A percentile compares a stretch with the other conserved stretches of the same genome.
Conservation (phyloP, 1,284 basidiomycete genomes). For the Cystobasidiaceae sp. region DNA sequence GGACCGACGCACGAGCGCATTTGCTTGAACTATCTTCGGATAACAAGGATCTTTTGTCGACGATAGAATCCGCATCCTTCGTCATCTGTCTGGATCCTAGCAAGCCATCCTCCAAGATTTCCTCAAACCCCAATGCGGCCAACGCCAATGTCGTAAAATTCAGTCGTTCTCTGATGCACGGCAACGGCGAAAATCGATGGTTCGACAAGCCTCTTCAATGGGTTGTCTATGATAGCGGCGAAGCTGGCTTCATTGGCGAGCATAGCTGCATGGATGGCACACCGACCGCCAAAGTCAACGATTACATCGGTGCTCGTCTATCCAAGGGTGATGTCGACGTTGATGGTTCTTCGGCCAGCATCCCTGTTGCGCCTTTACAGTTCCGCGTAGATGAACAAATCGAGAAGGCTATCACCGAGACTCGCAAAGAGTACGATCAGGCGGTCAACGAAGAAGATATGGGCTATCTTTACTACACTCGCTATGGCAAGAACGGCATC, state of each 20-base stretch:
- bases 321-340: constrained; percentile 39
- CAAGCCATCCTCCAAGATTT: constrained; percentile 47
- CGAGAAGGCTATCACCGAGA: constrained; percentile 55
- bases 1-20: constrained; percentile 61
- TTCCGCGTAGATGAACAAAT: constrained; percentile 59
- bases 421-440: constrained; percentile 57
- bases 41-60: constrained; percentile 62
- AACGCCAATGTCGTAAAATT: constrained; percentile 6
- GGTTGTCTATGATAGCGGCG: constrained; percentile 69
- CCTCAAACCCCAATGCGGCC: not conserved
- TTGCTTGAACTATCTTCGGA: constrained; percentile 49
- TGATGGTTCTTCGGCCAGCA: constrained; percentile 52
- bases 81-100: constrained; percentile 69
- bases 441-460: constrained; percentile 61
- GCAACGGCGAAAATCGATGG: constrained; percentile 48
- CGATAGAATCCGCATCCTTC: constrained; percentile 76
- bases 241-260: constrained; percentile 81
- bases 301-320: constrained; percentile 53
- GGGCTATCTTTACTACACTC: constrained; percentile 58
- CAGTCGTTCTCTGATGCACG: constrained; percentile 39
- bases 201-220: constrained; percentile 76
- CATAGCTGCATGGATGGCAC: constrained; percentile 87
- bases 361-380: constrained; percentile 53
- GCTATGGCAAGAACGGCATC: constrained; percentile 80
- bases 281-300: constrained; percentile 57